Percentiles rank a stretch among this genome's conserved stretches.
phyloP scores from a whole-genome alignment of 441 rosid species.

The Corymbia citriodora region DNA sequence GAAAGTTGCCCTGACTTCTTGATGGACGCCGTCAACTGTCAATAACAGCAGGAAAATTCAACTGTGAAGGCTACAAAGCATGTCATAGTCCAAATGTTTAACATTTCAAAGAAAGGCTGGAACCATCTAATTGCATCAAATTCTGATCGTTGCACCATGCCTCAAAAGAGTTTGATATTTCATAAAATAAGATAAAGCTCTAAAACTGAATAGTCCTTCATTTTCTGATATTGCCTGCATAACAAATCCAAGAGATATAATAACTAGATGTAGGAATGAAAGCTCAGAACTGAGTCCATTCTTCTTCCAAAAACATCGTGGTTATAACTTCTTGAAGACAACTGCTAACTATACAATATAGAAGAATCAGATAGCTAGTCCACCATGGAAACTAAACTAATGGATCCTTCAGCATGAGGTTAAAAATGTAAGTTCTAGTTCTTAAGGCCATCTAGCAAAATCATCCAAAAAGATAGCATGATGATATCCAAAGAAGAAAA shows the following conservation, averaged over 20 bases:
- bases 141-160: background rate
- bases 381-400: background rate
- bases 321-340: background rate
- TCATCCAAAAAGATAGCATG: background rate
- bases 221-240: background rate
- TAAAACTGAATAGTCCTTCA: background rate
- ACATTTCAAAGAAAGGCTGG: background rate
- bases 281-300: background rate
- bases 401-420: background rate
- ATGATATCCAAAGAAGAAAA: background rate
- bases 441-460: background rate
- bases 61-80: background rate
- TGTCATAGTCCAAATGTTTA: background rate
- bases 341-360: background rate
- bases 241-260: background rate
- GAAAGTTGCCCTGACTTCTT: constrained; percentile 4
- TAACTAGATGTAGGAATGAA: background rate
- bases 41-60: background rate
- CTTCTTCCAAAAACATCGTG: background rate
- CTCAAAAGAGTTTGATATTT: background rate
- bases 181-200: background rate
- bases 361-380: background rate
- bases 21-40: constrained; percentile 5
- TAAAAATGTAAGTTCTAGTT: background rate
- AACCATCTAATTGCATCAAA: background rate